Conservation (phyloP, 768 basidiomycete species). For the Lactifluus piperatus region DNA sequence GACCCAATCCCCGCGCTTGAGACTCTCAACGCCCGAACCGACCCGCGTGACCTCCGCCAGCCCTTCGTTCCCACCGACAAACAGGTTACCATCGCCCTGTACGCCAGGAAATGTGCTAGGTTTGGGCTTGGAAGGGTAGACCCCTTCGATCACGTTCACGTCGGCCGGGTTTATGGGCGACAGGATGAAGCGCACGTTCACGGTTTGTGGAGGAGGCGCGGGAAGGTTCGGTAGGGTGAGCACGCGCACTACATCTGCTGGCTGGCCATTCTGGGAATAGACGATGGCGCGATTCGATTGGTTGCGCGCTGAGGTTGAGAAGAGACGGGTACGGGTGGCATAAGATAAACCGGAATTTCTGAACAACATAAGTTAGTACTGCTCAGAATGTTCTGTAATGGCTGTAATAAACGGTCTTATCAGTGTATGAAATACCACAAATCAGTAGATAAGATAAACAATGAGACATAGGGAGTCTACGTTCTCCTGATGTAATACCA, state of each 20-base stretch:
- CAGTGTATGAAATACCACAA: no score
- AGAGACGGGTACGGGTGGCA: not conserved
- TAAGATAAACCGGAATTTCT: not conserved
- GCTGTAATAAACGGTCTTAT: no score
- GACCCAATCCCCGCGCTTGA: conserved; percentile 63
- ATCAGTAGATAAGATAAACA: no score
- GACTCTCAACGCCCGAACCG: conserved; percentile 40
- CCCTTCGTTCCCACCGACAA: conserved; percentile 72
- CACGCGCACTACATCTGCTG: conserved; percentile 47
- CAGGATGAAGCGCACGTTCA: conserved; percentile 60
- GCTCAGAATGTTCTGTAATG: no score
- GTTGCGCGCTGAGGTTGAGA: conserved; percentile 27
- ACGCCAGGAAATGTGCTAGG: conserved; percentile 29
- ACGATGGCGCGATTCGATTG: conserved; percentile 52
- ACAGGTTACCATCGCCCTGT: conserved; percentile 33
- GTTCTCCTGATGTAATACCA: no score
- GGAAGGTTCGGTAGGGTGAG: conserved; percentile 44
- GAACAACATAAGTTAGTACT: no score
- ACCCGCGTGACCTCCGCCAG: conserved; percentile 56
- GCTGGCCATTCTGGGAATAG: conserved; percentile 53
- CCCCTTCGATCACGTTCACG: conserved; percentile 71
- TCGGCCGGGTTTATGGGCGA: conserved; percentile 80
- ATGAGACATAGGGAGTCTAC: no score
- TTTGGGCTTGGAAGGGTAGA: conserved; percentile 62
- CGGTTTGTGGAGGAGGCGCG: conserved; percentile 43